A percentile compares a stretch with the other conserved stretches of the same genome.
Conservation (phyloP, 768 basidiomycete species). For the Trametes sanguinea region DNA sequence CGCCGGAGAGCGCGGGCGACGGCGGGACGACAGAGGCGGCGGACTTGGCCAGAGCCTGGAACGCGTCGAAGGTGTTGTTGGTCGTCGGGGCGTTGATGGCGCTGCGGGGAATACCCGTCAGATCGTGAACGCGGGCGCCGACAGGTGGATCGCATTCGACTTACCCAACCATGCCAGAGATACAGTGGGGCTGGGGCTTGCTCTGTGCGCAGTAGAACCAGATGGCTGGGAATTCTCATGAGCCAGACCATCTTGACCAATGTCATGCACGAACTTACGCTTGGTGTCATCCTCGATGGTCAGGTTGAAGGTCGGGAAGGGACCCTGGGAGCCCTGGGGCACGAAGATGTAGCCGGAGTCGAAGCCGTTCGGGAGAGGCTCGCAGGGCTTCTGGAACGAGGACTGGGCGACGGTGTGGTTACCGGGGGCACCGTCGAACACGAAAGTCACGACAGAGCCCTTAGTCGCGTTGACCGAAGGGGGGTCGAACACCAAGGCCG, state of each 20-base stretch:
- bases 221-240: constrained; percentile 37
- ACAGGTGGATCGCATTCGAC: neutral
- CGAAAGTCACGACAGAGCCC: constrained; percentile 51
- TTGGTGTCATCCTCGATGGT: constrained; percentile 49
- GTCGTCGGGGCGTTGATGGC: constrained; percentile 52
- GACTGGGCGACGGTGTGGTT: constrained; percentile 60
- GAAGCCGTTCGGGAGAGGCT: constrained; percentile 48
- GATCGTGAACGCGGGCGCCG: neutral
- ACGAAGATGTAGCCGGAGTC: constrained; percentile 56
- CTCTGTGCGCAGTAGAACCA: constrained; percentile 64
- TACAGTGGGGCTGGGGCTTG: constrained; percentile 43
- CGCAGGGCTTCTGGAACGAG: constrained; percentile 46
- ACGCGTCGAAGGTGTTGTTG: constrained; percentile 46
- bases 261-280: constrained; percentile 38
- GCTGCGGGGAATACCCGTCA: constrained; percentile 23
- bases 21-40: constrained; percentile 38
- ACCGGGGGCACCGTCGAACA: constrained; percentile 51
- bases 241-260: neutral
- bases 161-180: constrained; percentile 39
- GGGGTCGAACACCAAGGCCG: constrained; percentile 50
- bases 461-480: constrained; percentile 42
- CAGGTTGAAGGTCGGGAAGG: constrained; percentile 47
- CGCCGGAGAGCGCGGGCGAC: constrained; percentile 43
- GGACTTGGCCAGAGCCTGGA: constrained; percentile 37
- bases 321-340: constrained; percentile 30